These are phyloP conservation scores for Acorus calamus DNA, from an alignment of 106 monocot genomes.

Conservation along the genomic window DNA sequence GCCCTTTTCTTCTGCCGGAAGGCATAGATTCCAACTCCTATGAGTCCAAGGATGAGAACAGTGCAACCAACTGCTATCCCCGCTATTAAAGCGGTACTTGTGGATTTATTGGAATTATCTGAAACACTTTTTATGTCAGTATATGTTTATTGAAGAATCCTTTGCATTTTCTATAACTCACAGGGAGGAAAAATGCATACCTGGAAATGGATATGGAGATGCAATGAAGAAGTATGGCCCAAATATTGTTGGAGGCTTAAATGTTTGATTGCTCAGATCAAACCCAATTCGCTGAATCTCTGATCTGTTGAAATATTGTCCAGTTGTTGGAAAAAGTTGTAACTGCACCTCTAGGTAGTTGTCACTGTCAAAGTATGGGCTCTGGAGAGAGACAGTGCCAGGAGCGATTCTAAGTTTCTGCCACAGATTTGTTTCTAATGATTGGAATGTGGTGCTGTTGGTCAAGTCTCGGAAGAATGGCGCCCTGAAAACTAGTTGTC, in stretches of 20 bases:
- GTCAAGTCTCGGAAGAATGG: conserved; percentile 44
- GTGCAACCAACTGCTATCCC: conserved; percentile 43
- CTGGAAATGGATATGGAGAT: conserved; percentile 48
- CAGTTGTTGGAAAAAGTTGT: conserved; percentile 39
- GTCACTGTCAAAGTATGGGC: conserved; percentile 31
- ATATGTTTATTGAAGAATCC: background rate
- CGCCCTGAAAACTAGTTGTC: conserved; percentile 48
- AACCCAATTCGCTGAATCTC: conserved; percentile 52
- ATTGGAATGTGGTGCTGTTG: conserved; percentile 36
- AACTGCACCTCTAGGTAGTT: conserved; percentile 45
- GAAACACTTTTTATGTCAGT: conserved; percentile 5
- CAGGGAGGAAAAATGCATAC: conserved; percentile 4
- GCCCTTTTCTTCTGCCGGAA: conserved; percentile 62
- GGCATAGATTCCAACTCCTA: conserved; percentile 40
- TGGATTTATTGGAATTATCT: conserved; percentile 15
- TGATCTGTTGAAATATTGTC: conserved; percentile 41
- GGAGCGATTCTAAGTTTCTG: conserved; percentile 36
- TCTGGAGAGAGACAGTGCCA: conserved; percentile 49
- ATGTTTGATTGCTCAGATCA: conserved; percentile 57
- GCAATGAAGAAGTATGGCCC: conserved; percentile 62
- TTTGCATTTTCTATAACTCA: background rate
- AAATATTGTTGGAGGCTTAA: conserved; percentile 50
- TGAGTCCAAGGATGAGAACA: conserved; percentile 34
- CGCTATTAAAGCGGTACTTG: conserved; percentile 6
- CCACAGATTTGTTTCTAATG: conserved; percentile 48